Base-by-base conservation (phyloP, 148 eudicot species). In the Salicornia ramosissima region DNA sequence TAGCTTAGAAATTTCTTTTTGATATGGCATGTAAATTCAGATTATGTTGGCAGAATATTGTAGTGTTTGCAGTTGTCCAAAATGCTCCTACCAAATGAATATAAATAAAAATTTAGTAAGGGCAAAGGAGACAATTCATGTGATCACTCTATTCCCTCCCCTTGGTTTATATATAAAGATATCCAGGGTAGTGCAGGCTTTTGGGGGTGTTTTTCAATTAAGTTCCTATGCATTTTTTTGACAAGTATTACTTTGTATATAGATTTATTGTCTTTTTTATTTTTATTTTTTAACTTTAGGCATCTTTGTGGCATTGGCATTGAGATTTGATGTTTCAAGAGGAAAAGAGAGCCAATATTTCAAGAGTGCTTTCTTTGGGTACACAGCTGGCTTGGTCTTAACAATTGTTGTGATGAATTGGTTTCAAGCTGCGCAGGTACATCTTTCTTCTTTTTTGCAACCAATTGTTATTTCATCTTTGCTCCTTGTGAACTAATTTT, bases 361-460 rank as follows among this genome's bases (percentile, higher is more conserved):
- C 67, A 91, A 83, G 62, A 94, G 99, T 79, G 91, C 99, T 59
- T 94, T 94, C 65, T 42, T 83, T 22, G 99, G 99, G 47, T 94
- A 94, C 60, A 64, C 83, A 1, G 83, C 75, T 60, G 99, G 99
- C 59, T 36, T 95, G 82, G 79, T 86, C 72, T 81, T 85, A 34
- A 95, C 99, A 2, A 95, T 95, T 42, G 60, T 91, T 43, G 97
- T 95, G 68, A 95, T 95, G 99, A 95, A 95, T 72, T 95, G 99
- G 99, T 95, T 95, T 77, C 97, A 95, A 79, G 99, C 97, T 75
- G 99, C 99, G 67, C 99, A 95, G 96, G 99, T 89, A 50, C 64
- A 26, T 65, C 34, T 33, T 56, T 30, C 22, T 29, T 33, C n/a
- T 49, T 53, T 31, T 31, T n/a, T 60, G 49, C 49, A 25, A 24